phyloP scores from a whole-genome alignment of 148 eudicot genomes.

The Amaranthus cruentus region DNA sequence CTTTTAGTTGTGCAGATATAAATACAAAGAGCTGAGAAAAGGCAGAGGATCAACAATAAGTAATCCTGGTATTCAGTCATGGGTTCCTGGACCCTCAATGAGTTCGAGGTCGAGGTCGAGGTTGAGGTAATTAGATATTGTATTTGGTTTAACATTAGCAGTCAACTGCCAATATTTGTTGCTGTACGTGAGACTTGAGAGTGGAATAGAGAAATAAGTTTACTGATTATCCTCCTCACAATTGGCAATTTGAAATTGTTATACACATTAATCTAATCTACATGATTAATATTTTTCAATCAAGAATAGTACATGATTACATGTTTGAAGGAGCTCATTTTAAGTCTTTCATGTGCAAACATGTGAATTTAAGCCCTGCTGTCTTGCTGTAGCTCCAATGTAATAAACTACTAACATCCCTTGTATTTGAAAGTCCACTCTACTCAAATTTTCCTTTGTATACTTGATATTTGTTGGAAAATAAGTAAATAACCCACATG shows the following conservation, averaged over 20 bases:
- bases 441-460: not conserved
- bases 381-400: not conserved
- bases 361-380: not conserved
- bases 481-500: too few species aligned
- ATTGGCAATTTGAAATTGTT: not conserved
- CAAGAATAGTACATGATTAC: not conserved
- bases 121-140: too few species aligned
- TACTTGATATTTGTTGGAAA: too few species aligned
- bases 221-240: too few species aligned
- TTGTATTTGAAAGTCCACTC: not conserved
- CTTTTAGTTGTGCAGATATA: not conserved
- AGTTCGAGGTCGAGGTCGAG: too few species aligned
- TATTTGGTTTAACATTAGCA: too few species aligned
- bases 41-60: conserved; percentile 19
- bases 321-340: not conserved
- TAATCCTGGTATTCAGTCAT: not conserved
- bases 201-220: too few species aligned
- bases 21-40: conserved; percentile 10
- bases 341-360: not conserved
- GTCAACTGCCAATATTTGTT: too few species aligned
- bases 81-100: too few species aligned
- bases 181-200: too few species aligned
- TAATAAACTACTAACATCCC: not conserved
- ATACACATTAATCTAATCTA: not conserved
- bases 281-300: not conserved